Base-by-base conservation (phyloP, 1,284 basidiomycete species). In the Fomitopsis palustris region DNA sequence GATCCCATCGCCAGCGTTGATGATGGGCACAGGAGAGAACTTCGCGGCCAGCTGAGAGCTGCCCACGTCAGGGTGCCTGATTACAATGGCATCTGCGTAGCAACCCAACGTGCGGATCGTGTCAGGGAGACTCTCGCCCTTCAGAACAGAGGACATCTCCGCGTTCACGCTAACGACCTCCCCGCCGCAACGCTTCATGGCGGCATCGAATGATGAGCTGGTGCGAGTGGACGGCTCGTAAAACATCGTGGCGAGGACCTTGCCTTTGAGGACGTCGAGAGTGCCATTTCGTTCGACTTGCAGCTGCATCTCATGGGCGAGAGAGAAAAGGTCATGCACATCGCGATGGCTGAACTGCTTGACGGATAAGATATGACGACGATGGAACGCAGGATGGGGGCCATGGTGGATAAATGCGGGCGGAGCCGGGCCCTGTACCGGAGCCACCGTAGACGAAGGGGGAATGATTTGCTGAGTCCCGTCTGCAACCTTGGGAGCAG, bases 211-310 rank as follows among this genome's bases (percentile, higher is more conserved):
- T n/a, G 96, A 98, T 16, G 90, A 84, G 61, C 91, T 93, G 1
- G 97, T 99, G 56, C 97, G 84, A 1, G 97, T 99, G 9, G 95
- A 98, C 2, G 97, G 94, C 74, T 99, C 97, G 75, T 96, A 99
- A 82, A 99, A 99, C 41, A 98, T 75, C n/a, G 90, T 96, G 71
- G 92, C 95, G 4, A 99, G 83, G 0, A 99, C 90, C 63, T 90
- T 92, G 52, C 96, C 96, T 64, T 89, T 91, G 42, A 99, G 81
- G 55, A 98, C 86, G 70, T 99, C 95, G 59, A 98, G 81, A 3
- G 86, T 85, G 4, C 96, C 95, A 66, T 88, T 90, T 41, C 95
- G 87, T 76, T 99, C 97, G 29, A 98, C 95, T 71, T 95, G 92
- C 37, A 93, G 82, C 56, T 95, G 90, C 94, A 99, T 96, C 77